Evolutionary conservation across 106 monocot species (phyloP).

Genomic region (Phalaenopsis equestris): DNA sequence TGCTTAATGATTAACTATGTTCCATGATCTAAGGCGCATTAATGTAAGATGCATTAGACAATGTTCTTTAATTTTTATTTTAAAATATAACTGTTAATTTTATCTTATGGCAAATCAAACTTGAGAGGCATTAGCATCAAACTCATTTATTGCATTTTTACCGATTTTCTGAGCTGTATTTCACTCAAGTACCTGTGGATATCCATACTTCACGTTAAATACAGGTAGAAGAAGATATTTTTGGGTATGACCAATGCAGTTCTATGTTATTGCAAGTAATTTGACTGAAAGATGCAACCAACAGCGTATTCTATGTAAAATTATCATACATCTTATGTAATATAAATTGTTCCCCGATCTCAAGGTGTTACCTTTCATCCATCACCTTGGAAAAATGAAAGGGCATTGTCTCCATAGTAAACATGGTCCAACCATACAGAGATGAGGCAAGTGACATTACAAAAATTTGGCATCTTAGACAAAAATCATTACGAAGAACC

Average conservation of each 20-base stretch:
- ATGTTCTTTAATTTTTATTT: background rate
- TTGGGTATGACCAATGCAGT: background rate
- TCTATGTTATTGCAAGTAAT: background rate
- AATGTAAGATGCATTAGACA: background rate
- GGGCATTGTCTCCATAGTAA: background rate
- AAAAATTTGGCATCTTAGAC: background rate
- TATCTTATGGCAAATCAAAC: background rate
- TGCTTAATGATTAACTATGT: background rate
- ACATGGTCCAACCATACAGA: too few species aligned
- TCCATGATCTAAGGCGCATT: background rate
- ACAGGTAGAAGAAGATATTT: background rate
- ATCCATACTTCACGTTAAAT: background rate
- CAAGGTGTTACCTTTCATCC: background rate
- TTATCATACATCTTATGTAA: background rate
- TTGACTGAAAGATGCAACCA: background rate
- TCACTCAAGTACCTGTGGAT: background rate
- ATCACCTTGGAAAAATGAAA: background rate
- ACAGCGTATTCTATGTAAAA: background rate
- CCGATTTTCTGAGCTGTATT: background rate
- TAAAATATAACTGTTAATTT: background rate
- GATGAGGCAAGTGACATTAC: background rate
- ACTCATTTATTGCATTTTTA: background rate
- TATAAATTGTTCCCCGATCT: background rate
- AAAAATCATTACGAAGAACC: background rate
- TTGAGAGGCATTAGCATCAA: background rate